These are phyloP conservation scores for Drechslera avenae DNA, from an alignment of 2,329 filamentous ascomycete species.

Conservation along the genomic window DNA sequence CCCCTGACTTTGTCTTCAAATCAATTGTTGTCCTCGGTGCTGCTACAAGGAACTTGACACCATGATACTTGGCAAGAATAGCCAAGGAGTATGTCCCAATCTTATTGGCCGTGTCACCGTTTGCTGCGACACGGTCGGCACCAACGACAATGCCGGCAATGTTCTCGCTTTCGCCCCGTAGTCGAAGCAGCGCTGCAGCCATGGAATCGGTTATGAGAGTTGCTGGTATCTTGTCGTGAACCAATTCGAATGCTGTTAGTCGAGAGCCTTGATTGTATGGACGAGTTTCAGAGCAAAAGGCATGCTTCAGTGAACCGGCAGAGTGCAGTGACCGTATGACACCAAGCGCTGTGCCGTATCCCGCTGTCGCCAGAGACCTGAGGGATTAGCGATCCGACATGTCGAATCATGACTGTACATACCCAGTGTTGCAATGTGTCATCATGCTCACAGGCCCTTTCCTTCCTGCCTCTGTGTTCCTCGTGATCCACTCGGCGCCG, in stretches of 20 bases:
- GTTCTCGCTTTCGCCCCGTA: slow-evolving; percentile 63
- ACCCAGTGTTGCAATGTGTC: slow-evolving; percentile 98
- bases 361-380: slow-evolving; percentile 89
- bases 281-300: slow-evolving; percentile 94
- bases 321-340: slow-evolving; percentile 84
- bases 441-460: slow-evolving; percentile 74
- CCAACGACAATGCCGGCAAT: slow-evolving; percentile 91
- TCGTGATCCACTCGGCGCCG: slow-evolving; percentile 81
- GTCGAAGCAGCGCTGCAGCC: slow-evolving; percentile 82
- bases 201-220: slow-evolving; percentile 96
- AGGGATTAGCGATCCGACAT: slow-evolving; percentile 23
- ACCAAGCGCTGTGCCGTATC: slow-evolving; percentile 94
- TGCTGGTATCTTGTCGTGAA: slow-evolving; percentile 87
- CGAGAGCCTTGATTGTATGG: slow-evolving; percentile 98
- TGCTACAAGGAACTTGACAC: slow-evolving; percentile 91
- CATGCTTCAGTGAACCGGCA: slow-evolving; percentile 71
- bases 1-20: slow-evolving; percentile 75
- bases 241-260: slow-evolving; percentile 94
- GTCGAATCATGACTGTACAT: slow-evolving; percentile 22
- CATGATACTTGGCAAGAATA: slow-evolving; percentile 86
- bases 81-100: slow-evolving; percentile 94
- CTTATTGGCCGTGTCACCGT: slow-evolving; percentile 98
- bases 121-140: slow-evolving; percentile 91
- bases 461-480: slow-evolving; percentile 59
- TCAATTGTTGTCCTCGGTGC: slow-evolving; percentile 96